phyloP scores from a whole-genome alignment of 768 basidiomycete species.

The Leccinum variicolor region DNA sequence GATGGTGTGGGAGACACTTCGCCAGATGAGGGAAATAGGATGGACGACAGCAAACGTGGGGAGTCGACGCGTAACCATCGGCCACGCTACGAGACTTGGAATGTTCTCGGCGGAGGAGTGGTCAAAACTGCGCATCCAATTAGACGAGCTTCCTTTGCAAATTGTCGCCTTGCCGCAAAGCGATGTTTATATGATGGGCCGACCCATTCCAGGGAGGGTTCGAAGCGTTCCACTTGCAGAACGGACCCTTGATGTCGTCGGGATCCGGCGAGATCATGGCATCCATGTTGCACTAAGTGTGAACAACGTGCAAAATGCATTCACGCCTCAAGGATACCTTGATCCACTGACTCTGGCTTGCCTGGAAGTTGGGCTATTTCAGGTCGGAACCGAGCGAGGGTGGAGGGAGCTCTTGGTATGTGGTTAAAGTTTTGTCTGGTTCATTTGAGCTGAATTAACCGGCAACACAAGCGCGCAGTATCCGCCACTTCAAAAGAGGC shows the following conservation, averaged over 20 bases:
- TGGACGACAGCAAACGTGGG: slow-evolving; percentile 25
- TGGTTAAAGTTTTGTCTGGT: neutral
- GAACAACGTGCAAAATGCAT: slow-evolving; percentile 66
- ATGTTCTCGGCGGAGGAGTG: slow-evolving; percentile 47
- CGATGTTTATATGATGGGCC: slow-evolving; percentile 68
- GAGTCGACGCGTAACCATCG: slow-evolving; percentile 47
- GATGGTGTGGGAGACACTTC: slow-evolving; percentile 54
- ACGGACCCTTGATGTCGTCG: slow-evolving; percentile 53
- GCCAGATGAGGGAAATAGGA: slow-evolving; percentile 33
- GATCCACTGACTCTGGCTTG: slow-evolving; percentile 60
- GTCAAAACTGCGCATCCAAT: slow-evolving; percentile 36
- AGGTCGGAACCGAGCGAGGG: slow-evolving; percentile 47
- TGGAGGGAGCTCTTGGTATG: slow-evolving; percentile 48
- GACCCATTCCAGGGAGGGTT: slow-evolving; percentile 23
- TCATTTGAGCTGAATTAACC: slow-evolving; percentile 2
- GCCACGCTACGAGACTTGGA: slow-evolving; percentile 59
- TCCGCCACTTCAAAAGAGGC: slow-evolving; percentile 51
- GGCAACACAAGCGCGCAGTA: slow-evolving; percentile 42
- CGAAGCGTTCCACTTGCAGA: slow-evolving; percentile 38
- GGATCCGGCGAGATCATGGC: slow-evolving; percentile 42
- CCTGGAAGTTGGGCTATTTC: slow-evolving; percentile 58
- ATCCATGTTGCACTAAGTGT: slow-evolving; percentile 54
- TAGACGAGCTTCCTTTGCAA: slow-evolving; percentile 43
- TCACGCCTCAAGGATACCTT: slow-evolving; percentile 63
- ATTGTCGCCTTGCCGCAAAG: slow-evolving; percentile 60